phyloP scores from a whole-genome alignment of 345 rosid species.

The Bruguiera gymnorhiza region DNA sequence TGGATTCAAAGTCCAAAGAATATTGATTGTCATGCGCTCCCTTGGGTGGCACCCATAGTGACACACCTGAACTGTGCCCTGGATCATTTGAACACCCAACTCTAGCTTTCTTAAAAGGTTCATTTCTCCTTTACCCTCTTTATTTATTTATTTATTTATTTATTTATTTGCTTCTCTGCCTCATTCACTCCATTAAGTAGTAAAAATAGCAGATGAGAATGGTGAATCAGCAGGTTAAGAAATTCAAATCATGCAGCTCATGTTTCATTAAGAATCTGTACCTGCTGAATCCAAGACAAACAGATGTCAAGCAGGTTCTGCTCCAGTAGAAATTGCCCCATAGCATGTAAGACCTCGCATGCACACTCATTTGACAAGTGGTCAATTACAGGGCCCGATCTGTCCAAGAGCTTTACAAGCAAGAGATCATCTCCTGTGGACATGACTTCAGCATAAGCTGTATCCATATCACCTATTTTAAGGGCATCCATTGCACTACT shows the following conservation, averaged over 20 bases:
- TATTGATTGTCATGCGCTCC: too few species aligned
- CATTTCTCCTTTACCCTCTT: too few species aligned
- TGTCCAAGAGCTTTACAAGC: slow-evolving; percentile 93
- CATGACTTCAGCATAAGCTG: slow-evolving; percentile 80
- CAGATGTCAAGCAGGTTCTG: slow-evolving; percentile 76
- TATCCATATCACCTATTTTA: slow-evolving; percentile 80
- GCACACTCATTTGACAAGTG: slow-evolving; percentile 83
- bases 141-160: too few species aligned
- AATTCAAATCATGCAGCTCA: slow-evolving; percentile 6
- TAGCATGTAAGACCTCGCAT: slow-evolving; percentile 64
- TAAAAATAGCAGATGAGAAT: too few species aligned
- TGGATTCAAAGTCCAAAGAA: too few species aligned
- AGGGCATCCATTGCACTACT: slow-evolving; percentile 90
- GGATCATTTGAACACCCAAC: too few species aligned
- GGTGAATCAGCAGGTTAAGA: too few species aligned
- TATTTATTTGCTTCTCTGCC: too few species aligned
- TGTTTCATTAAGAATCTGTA: slow-evolving; percentile 21
- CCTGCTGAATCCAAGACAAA: slow-evolving; percentile 98
- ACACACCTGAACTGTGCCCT: too few species aligned
- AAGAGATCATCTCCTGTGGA: slow-evolving; percentile 80
- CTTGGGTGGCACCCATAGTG: too few species aligned
- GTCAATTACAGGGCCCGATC: slow-evolving; percentile 81
- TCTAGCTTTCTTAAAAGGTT: too few species aligned
- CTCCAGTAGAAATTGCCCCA: slow-evolving; percentile 75
- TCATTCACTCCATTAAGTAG: too few species aligned